Base-by-base conservation (phyloP, 2,329 filamentous ascomycete genomes). In the Paracoccidioides lutzii region DNA sequence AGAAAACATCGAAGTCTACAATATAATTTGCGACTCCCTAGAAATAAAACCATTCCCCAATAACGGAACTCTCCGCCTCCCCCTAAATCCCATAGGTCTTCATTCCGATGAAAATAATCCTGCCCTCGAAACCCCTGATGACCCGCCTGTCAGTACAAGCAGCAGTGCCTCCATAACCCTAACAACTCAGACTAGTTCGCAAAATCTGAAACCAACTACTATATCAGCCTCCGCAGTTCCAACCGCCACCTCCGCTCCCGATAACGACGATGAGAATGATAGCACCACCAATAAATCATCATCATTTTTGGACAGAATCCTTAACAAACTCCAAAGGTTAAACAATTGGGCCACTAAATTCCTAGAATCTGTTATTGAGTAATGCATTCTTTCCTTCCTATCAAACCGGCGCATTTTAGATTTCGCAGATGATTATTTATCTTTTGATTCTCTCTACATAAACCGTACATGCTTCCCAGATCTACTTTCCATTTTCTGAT, bases 1-100 rank as follows among this genome's bases (percentile, higher is more conserved):
- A 91, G 87, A 96, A 80, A 97, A 97, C 61, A 90, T 82, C 57
- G 87, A 96, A 65, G 87, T 97, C 7, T 97, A 97, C 73, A 95
- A 95, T 65, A 88, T 97, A 59, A 72, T 97, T 46, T 96, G 91
- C 68, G 90, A 96, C 71, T 90, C 88, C 0, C 72, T 97, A 32
- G 84, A 85, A 10, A 74, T 97, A 56, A 69, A 70, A 4, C 87
- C 90, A 0, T 78, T 78, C 54, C 81, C 87, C 0, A 96, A 95
- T 68, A 97, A 97, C 66, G 91, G 91, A 52, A 95, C 90, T 0
- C 73, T 96, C 30, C 71, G 69, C 50, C 69, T 77, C 5, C 75
- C 75, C n/a, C 58, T 77, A 45, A 67, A 70, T 51, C 67, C 73
- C 5, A 63, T 72, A 1, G 75, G 75, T 2, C 62, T 75, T 30